These are phyloP conservation scores for Ilex asprella DNA, from an alignment of 257 asterid genomes.

Conservation along the genomic window DNA sequence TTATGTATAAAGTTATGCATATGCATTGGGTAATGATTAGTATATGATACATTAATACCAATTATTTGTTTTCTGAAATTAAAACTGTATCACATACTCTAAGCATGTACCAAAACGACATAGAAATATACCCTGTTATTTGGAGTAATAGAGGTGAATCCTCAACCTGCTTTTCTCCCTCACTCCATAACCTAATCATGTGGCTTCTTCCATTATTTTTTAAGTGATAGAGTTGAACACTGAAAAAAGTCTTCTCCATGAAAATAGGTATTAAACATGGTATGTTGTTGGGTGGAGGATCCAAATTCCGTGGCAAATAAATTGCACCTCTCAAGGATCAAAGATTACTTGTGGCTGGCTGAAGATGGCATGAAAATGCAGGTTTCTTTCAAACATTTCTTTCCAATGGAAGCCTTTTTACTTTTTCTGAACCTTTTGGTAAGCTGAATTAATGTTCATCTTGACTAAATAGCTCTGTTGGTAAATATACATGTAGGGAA, in stretches of 20 bases:
- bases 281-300: conserved; percentile 62
- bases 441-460: no score
- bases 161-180: neutral
- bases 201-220: neutral
- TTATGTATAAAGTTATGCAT: no score
- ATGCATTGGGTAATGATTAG: no score
- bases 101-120: no score
- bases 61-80: no score
- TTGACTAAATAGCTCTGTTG: no score
- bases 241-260: neutral
- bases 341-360: conserved; percentile 74
- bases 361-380: conserved; percentile 94
- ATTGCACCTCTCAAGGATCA: conserved; percentile 51
- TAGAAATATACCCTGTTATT: no score
- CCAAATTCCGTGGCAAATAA: conserved; percentile 36
- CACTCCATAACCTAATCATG: neutral
- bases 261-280: conserved; percentile 57
- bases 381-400: conserved; percentile 19
- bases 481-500: no score
- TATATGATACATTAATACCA: no score
- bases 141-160: no score
- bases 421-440: no score
- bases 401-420: neutral
- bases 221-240: neutral
- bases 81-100: no score